Evolutionary conservation across 139 green algal species (phyloP).

Genomic region (Chlorella sp.): DNA sequence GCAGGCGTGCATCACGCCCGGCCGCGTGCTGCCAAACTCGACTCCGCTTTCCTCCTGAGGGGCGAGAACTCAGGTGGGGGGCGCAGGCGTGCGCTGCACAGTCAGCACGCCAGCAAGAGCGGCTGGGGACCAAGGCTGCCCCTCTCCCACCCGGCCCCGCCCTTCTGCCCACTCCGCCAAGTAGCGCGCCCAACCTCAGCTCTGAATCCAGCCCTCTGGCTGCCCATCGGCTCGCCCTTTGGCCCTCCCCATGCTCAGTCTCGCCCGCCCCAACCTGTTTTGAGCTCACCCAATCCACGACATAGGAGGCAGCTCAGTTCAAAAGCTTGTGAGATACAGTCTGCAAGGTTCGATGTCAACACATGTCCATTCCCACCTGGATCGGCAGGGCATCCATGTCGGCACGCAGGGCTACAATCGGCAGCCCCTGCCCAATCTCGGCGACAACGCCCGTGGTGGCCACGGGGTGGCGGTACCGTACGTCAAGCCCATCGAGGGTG

Average conservation of each 20-base stretch:
- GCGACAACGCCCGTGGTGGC: slow-evolving; percentile 82
- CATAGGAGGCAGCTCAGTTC: too few species aligned
- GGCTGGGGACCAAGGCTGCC: neutral
- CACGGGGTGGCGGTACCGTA: slow-evolving; percentile 46
- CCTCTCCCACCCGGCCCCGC: too few species aligned
- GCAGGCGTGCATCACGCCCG: slow-evolving; percentile 88
- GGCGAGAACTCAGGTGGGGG: neutral
- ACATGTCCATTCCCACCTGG: neutral
- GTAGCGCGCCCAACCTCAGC: too few species aligned
- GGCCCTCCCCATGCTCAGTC: too few species aligned
- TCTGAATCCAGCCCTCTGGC: too few species aligned
- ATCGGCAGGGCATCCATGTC: slow-evolving; percentile 95
- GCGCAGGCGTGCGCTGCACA: neutral
- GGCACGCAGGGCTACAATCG: slow-evolving; percentile 77
- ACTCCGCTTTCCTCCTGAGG: slow-evolving; percentile 46
- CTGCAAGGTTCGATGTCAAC: too few species aligned
- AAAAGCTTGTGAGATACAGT: neutral
- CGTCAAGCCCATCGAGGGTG: slow-evolving; percentile 7
- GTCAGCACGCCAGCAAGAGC: neutral
- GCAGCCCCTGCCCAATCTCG: slow-evolving; percentile 67
- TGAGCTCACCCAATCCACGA: too few species aligned
- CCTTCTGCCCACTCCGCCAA: too few species aligned
- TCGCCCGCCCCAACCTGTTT: too few species aligned
- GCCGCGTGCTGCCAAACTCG: slow-evolving; percentile 17
- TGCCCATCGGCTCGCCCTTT: too few species aligned